phyloP scores from a whole-genome alignment of 495 filamentous ascomycete species.

The Trichoderma asperelloides region DNA sequence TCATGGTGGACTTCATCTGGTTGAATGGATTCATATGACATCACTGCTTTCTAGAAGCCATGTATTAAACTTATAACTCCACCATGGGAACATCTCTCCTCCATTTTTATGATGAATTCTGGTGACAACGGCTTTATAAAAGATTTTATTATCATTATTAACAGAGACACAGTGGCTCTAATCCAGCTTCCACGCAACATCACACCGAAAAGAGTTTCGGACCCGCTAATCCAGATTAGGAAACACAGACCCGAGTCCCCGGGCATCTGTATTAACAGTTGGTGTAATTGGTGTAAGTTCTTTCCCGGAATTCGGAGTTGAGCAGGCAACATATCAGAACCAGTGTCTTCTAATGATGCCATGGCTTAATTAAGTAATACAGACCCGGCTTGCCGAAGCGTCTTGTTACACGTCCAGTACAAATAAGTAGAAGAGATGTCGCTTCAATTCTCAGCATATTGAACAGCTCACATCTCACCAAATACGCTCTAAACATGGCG shows the following conservation, averaged over 20 bases:
- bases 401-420: neutral
- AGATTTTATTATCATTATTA: no score
- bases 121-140: no score
- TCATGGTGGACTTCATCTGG: no score
- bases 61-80: no score
- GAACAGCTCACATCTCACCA: neutral
- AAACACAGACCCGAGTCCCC: neutral
- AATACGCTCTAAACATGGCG: slow-evolving; percentile 16
- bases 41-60: no score
- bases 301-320: neutral
- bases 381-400: neutral
- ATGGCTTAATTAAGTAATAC: neutral
- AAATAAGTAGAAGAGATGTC: neutral
- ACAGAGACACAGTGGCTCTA: no score
- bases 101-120: no score
- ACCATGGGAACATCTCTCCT: no score
- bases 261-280: neutral
- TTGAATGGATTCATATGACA: no score
- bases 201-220: neutral
- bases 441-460: neutral
- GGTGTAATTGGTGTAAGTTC: no score
- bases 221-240: neutral
- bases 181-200: neutral
- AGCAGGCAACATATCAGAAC: neutral
- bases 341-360: neutral